Evolutionary conservation across 2,329 filamentous ascomycete genomes (phyloP), one percentile per base, ranked within the genome.

Genomic region (Hymenoscyphus infarciens): DNA sequence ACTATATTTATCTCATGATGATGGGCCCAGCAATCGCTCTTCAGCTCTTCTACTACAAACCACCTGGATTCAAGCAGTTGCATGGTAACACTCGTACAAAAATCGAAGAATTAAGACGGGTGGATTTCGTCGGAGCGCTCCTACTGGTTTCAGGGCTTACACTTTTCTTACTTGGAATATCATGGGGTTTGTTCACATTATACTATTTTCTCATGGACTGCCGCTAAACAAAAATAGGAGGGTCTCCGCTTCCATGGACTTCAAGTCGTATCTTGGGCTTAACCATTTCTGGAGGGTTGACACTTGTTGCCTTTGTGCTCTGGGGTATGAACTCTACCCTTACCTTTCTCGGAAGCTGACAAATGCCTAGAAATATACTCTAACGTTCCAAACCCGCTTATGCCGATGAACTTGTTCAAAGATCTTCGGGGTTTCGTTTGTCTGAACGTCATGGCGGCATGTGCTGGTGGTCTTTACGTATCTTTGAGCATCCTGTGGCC

Each of bases 1-100:
- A 53, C 22, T 53, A 53, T 22, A 53, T 25, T 19, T 53, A 53
- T 27, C 49, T 53, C 49, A 53, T 53, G 49, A 53, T 53, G 49
- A 53, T 53, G 49, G 49, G 49, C 3, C 49, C 49, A 3, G 49
- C 49, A 53, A 53, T 53, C n/a, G 49, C 27, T 5, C 49, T 53
- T 10, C 49, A 53, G 11, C 29, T 25, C 49, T 53, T 53, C 27
- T 53, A 25, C 10, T 53, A 53, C 49, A 25, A 25, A 5, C 49
- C 49, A 22, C 49, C 49, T 13, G 49, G 49, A 7, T 53, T 53
- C 22, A 27, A 53, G 13, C 49, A 53, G 16, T 15, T 53, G 2
- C 49, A 53, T 29, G 49, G 49, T 2, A 53, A 53, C 22, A 25
- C 19, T 53, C 49, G 49, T 7, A 53, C 49, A 25, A 53, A 53